Base-by-base conservation (phyloP, 2,329 filamentous ascomycete species). In the Cercospora nicotianae region DNA sequence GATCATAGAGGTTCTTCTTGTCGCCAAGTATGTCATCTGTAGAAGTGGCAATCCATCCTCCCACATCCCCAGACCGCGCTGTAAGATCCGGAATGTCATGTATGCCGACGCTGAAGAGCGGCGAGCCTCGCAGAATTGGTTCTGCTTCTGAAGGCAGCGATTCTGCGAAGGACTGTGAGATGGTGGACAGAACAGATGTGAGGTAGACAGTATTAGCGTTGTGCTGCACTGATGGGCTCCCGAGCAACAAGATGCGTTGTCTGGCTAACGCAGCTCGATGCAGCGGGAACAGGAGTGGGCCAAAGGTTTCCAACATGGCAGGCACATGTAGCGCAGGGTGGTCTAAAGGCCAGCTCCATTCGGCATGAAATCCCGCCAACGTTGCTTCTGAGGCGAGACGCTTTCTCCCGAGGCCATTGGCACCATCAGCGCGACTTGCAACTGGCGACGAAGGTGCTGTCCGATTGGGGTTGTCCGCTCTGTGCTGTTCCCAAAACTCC, bases 81-180 rank as follows among this genome's bases (percentile, higher is more conserved):
- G 89, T 84, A 5, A 98, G 85, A 66, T 90, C 88, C 5, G 91
- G 87, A 60, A 99, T 97, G 76, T 99, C 95, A 78, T 97, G 92
- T 16, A 99, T 90, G 60, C 95, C 95, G 67, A 99, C 87, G 63
- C 90, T 93, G 81, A 98, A 99, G n/a, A 99, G 85, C 0, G 94
- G 91, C 39, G 89, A 87, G 31, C 95, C 85, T 67, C 92, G 81
- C 13, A 82, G 85, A 68, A 91, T 85, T 0, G 87, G 84, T 28
- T 88, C 69, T 9, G 67, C 84, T 3, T 73, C 69, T 2, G 72
- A 48, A 20, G 90, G 87, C n/a, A 97, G 83, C 13, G 90, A 81
- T 62, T 93, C 88, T 66, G 86, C 84, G 53, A 93, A 86, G 31
- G 90, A 88, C 42, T 90, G 85, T 30, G 95, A 93, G 53, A 98